A percentile compares a stretch with the other conserved stretches of the same genome.
phyloP scores from a whole-genome alignment of 2,329 filamentous ascomycete genomes.

The Plenodomus tracheiphilus region DNA sequence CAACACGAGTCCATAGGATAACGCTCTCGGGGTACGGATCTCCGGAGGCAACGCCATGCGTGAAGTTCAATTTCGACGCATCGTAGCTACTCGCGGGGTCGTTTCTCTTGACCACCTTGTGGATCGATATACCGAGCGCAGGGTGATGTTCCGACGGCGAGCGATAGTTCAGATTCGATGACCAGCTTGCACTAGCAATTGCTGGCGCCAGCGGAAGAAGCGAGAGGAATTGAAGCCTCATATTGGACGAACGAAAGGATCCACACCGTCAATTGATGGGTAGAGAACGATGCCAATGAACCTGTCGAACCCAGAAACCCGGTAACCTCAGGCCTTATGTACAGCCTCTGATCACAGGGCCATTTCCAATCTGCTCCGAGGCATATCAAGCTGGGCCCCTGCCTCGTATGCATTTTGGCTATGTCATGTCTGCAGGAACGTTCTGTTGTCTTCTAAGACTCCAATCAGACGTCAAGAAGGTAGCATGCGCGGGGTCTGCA shows the following conservation, averaged over 20 bases:
- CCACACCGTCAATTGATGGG: not conserved
- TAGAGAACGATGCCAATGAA: not conserved
- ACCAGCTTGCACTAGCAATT: slow-evolving; percentile 30
- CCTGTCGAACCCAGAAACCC: slow-evolving; percentile 4
- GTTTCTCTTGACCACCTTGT: slow-evolving; percentile 61
- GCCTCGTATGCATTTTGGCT: slow-evolving; percentile 7
- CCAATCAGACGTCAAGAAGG: slow-evolving; percentile 24
- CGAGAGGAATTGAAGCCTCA: slow-evolving; percentile 34
- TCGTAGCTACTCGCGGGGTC: slow-evolving; percentile 27
- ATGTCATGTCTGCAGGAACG: slow-evolving; percentile 29
- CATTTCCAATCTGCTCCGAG: slow-evolving; percentile 5
- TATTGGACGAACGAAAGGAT: slow-evolving; percentile 9
- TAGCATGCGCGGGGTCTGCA: slow-evolving; percentile 19
- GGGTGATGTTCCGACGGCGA: slow-evolving; percentile 68
- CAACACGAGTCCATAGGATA: slow-evolving; percentile 40
- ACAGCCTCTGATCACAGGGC: slow-evolving; percentile 4
- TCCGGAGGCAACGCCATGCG: slow-evolving; percentile 53
- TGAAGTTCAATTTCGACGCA: slow-evolving; percentile 33
- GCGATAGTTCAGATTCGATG: slow-evolving; percentile 66
- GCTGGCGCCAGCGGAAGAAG: slow-evolving; percentile 17
- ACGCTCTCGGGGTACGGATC: slow-evolving; percentile 50
- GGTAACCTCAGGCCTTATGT: slow-evolving; percentile 23
- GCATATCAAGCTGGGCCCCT: slow-evolving; percentile 6
- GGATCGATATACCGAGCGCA: slow-evolving; percentile 65
- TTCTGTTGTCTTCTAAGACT: not conserved